Evolutionary conservation across 2,329 filamentous ascomycete species (phyloP).

Genomic region (Stachybotrys chartarum): DNA sequence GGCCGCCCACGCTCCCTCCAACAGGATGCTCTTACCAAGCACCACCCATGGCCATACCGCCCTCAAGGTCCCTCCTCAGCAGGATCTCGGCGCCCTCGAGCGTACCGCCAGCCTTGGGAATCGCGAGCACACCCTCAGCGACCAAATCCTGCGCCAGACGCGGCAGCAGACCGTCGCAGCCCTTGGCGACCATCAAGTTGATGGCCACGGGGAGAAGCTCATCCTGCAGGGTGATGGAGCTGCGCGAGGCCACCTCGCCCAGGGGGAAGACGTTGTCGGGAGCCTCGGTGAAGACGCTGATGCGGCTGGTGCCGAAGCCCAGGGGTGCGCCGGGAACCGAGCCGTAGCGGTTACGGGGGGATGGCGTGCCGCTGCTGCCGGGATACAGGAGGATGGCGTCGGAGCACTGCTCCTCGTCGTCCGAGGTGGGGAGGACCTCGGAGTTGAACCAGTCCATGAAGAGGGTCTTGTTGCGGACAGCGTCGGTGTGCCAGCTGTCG

Average conservation of each 20-base stretch:
- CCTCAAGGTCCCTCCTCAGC: constrained; percentile 2
- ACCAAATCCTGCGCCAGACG: constrained; percentile 45
- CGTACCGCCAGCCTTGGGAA: constrained; percentile 33
- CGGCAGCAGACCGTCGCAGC: constrained; percentile 54
- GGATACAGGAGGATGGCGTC: constrained; percentile 1
- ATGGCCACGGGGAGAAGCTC: constrained; percentile 50
- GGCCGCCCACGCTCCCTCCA: no score
- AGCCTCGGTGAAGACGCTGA: constrained; percentile 25
- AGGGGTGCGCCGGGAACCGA: constrained; percentile 34
- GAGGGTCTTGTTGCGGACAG: constrained; percentile 40
- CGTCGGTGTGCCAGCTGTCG: constrained; percentile 23
- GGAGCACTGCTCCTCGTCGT: background rate
- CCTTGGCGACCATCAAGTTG: constrained; percentile 48
- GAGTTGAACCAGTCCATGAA: constrained; percentile 38
- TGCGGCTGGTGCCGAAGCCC: constrained; percentile 33
- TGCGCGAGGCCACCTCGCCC: constrained; percentile 26
- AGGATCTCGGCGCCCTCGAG: constrained; percentile 17
- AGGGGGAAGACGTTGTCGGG: constrained; percentile 35
- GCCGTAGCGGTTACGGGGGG: constrained; percentile 15
- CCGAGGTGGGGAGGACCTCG: background rate
- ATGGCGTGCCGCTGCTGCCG: background rate
- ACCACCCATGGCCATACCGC: background rate
- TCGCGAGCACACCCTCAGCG: constrained; percentile 36
- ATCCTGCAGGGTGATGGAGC: constrained; percentile 34
- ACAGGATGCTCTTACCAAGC: background rate